These are phyloP conservation scores for Tausonia pullulans DNA, from an alignment of 1,284 basidiomycete species.

Conservation along the genomic window DNA sequence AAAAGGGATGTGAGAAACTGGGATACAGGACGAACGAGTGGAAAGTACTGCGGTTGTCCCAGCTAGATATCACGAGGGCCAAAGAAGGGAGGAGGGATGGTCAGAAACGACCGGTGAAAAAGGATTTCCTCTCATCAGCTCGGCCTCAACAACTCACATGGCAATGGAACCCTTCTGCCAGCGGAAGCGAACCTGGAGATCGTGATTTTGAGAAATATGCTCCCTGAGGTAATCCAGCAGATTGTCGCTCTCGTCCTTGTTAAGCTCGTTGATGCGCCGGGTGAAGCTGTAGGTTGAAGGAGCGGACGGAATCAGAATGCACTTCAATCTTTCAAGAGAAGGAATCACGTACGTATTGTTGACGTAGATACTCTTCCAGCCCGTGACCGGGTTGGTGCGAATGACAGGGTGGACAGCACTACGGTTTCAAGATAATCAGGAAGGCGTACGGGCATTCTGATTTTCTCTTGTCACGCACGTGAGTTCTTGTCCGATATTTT, in stretches of 20 bases:
- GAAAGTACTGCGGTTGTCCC: conserved; percentile 23
- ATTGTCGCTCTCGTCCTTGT: conserved; percentile 14
- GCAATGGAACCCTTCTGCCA: conserved; percentile 20
- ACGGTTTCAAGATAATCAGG: too few relatives aligned
- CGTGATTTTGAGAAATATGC: conserved; percentile 16
- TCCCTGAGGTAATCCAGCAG: conserved; percentile 8
- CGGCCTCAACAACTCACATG: too few relatives aligned
- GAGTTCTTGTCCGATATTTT: conserved; percentile 10
- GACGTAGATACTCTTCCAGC: conserved; percentile 21
- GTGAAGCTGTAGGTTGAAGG: conserved; percentile 4
- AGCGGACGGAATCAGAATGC: too few relatives aligned
- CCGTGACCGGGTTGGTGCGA: conserved; percentile 23
- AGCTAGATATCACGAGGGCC: conserved; percentile 13
- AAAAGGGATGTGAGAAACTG: too few relatives aligned
- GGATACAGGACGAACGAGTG: too few relatives aligned
- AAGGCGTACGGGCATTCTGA: too few relatives aligned
- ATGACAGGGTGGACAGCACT: conserved; percentile 20
- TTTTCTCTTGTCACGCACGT: too few relatives aligned
- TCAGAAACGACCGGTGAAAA: too few relatives aligned
- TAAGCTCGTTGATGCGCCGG: conserved; percentile 16
- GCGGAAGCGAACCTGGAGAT: conserved; percentile 29
- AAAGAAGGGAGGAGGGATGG: too few relatives aligned
- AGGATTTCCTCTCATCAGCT: too few relatives aligned
- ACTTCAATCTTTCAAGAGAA: too few relatives aligned
- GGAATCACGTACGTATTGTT: not conserved